These are phyloP conservation scores for Pseudogymnoascus sp. DNA, from an alignment of 2,329 filamentous ascomycete species.

Conservation along the genomic window DNA sequence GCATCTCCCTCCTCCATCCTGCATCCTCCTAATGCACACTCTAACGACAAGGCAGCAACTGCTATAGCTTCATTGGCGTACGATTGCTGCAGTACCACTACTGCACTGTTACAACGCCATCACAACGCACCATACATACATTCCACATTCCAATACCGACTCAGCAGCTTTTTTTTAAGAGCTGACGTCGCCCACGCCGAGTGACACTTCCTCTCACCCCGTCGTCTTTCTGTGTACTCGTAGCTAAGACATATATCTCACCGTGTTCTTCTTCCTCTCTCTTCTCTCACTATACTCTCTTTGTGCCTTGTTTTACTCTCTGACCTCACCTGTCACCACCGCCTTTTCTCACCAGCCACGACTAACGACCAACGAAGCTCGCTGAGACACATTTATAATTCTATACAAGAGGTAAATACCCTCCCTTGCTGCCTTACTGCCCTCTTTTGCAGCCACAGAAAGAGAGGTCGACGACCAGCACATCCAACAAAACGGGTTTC, in stretches of 20 bases:
- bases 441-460: not conserved
- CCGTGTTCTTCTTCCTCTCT: not conserved
- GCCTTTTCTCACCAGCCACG: not conserved
- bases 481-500: not conserved
- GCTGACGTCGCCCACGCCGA: not conserved
- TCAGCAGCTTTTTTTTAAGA: not conserved
- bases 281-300: not conserved
- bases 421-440: not conserved
- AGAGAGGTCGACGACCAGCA: not conserved
- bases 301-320: not conserved
- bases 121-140: constrained; percentile 4
- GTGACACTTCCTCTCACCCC: not conserved
- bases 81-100: constrained; percentile 1
- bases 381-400: not conserved
- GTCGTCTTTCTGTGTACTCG: not conserved
- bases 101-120: not conserved
- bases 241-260: constrained; percentile 6
- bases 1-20: constrained; percentile 1
- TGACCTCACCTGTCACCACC: not conserved
- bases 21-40: not conserved
- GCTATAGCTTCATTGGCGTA: not conserved
- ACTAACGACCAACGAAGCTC: not conserved
- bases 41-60: not conserved
- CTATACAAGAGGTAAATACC: not conserved
- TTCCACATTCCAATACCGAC: not conserved